Conservation (phyloP, 495 filamentous ascomycete species). For the Penicillium daleae region DNA sequence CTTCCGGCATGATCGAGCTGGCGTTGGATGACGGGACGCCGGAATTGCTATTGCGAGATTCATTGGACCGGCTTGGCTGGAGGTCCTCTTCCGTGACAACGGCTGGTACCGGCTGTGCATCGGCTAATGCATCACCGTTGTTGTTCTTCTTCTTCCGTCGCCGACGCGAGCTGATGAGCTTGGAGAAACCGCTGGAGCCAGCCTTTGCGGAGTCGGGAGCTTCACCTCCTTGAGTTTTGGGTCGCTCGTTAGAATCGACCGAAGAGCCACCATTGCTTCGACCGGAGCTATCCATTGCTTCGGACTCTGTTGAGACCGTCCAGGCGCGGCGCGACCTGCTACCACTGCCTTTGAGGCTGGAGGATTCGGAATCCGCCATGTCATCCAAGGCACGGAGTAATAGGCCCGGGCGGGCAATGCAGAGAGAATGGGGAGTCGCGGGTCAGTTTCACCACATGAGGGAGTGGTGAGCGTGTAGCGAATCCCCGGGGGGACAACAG, state of each 20-base stretch:
- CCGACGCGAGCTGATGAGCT: constrained; percentile 54
- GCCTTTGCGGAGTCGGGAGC: constrained; percentile 40
- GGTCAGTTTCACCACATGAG: constrained; percentile 13
- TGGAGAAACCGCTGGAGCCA: constrained; percentile 53
- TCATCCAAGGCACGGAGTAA: constrained; percentile 13
- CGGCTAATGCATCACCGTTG: constrained; percentile 28
- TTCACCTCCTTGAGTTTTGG: constrained; percentile 47
- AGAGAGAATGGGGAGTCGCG: constrained; percentile 7
- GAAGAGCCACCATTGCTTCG: constrained; percentile 51
- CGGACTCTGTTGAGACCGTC: constrained; percentile 40
- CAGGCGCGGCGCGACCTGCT: constrained; percentile 36
- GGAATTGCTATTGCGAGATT: constrained; percentile 33
- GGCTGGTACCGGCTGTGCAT: constrained; percentile 31
- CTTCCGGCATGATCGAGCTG: constrained; percentile 24
- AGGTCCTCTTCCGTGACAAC: constrained; percentile 28
- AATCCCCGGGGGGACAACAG: neutral
- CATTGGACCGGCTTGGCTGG: constrained; percentile 30
- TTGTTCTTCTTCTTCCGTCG: constrained; percentile 44
- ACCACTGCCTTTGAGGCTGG: constrained; percentile 30
- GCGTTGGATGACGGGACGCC: constrained; percentile 36
- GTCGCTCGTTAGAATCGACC: constrained; percentile 48
- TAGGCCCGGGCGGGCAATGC: constrained; percentile 5
- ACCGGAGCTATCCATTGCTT: constrained; percentile 37
- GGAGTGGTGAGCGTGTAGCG: neutral
- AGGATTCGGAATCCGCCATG: constrained; percentile 40